Evolutionary conservation across 495 filamentous ascomycete genomes (phyloP), one percentile per base, ranked within the genome.

Genomic region (Friedmanniomyces endolithicus): DNA sequence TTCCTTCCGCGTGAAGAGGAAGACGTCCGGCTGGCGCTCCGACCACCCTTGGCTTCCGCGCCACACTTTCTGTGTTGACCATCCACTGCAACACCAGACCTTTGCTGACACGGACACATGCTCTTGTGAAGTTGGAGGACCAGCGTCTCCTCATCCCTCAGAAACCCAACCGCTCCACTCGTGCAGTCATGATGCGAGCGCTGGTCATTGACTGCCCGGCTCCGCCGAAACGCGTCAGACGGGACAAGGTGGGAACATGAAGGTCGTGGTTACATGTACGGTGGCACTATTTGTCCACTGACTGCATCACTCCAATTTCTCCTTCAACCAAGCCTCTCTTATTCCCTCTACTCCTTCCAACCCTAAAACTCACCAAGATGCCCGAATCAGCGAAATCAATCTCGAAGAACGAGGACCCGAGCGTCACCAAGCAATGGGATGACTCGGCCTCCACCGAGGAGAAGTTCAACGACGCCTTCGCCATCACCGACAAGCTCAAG

Each of bases 381-480:
- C 37, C 22, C 34, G 12, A 11, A 34, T 35, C 54, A 17, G 54
- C 23, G n/a, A 41, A 39, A n/a, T 7, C 53, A 51, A 43, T 59
- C 24, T 8, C 46, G 11, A 55, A 52, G 50, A 27, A 25, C 27
- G 11, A 39, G 16, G 56, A 59, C 39, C 56, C 56, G 6, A 27
- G 29, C 12, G 56, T 59, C 44, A 46, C 29, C 2, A 59, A 59
- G 52, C 56, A 59, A 27, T 59, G 23, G 22, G 56, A 59, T 27
- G 46, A 50, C 46, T 12, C 47, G 31, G 48, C 52, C 11, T n/a
- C 41, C 17, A 48, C 41, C 1, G 50, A 53, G 25, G 3, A 59
- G 56, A 53, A 59, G 31, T 59, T 59, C 52, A 31, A 59, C 51
- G 56, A 59, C n/a, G 6, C 55, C 6, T 59, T 55, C 52, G 43